A percentile compares a stretch with the other conserved stretches of the same genome.
phyloP scores from a whole-genome alignment of 768 basidiomycete species.

The Asterophora lycoperdoides region DNA sequence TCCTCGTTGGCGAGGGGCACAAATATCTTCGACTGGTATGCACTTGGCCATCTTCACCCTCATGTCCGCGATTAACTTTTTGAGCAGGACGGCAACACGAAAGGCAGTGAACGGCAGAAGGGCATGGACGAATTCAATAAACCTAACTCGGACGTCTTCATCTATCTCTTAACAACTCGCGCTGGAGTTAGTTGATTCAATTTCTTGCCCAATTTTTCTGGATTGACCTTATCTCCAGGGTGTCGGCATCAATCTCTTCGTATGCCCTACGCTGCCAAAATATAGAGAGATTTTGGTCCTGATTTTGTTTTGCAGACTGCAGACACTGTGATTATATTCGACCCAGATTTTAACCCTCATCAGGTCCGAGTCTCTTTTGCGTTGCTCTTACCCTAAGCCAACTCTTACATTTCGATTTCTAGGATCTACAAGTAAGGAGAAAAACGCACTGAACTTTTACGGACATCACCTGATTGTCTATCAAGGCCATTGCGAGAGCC shows the following conservation, averaged over 20 bases:
- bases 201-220: background rate
- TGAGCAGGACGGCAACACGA: constrained; percentile 82
- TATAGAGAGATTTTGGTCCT: background rate
- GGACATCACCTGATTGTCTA: constrained; percentile 1
- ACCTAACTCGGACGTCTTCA: constrained; percentile 80
- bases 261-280: constrained; percentile 20
- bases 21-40: constrained; percentile 76
- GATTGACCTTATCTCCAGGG: constrained; percentile 39
- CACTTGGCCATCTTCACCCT: constrained; percentile 3
- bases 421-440: constrained; percentile 82
- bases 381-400: background rate
- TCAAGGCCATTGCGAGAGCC: constrained; percentile 87
- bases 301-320: constrained; percentile 54
- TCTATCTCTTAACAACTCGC: constrained; percentile 88
- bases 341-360: constrained; percentile 99
- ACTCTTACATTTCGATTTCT: background rate
- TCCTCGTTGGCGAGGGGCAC: constrained; percentile 73
- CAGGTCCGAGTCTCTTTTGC: constrained; percentile 45
- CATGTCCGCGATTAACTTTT: constrained; percentile 2
- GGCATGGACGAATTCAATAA: constrained; percentile 95
- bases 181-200: constrained; percentile 57
- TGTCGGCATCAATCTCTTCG: constrained; percentile 82
- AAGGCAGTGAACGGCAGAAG: constrained; percentile 81
- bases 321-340: constrained; percentile 90
- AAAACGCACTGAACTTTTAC: background rate